Conservation (phyloP, 768 basidiomycete species). For the Suillus subalutaceus region DNA sequence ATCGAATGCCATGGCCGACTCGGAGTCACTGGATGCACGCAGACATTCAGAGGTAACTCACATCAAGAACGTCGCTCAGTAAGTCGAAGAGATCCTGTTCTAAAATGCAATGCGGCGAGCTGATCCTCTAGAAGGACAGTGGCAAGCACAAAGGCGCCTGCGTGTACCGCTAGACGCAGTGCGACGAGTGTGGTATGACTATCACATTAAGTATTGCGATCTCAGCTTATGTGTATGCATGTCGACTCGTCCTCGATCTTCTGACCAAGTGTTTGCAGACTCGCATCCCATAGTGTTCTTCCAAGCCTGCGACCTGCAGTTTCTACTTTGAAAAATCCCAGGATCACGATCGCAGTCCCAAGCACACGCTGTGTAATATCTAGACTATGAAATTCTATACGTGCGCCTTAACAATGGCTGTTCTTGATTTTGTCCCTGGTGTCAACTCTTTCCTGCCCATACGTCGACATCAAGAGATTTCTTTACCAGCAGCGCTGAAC, state of each 20-base stretch:
- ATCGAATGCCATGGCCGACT: conserved; percentile 73
- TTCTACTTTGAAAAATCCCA: neutral
- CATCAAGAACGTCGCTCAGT: conserved; percentile 52
- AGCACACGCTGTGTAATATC: neutral
- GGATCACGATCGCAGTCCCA: neutral
- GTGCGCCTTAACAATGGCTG: no score
- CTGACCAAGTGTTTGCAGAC: neutral
- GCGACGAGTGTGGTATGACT: neutral
- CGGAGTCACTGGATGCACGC: conserved; percentile 58
- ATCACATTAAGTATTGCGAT: neutral
- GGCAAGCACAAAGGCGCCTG: neutral
- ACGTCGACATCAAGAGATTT: no score
- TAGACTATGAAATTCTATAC: neutral
- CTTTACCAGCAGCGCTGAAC: neutral
- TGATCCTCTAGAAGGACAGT: neutral
- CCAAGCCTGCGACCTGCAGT: neutral
- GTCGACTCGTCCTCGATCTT: neutral
- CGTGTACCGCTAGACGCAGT: no score
- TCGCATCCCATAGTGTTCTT: neutral
- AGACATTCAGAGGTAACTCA: conserved; percentile 69
- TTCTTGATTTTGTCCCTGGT: no score
- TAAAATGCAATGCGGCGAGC: neutral
- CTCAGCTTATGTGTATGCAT: neutral
- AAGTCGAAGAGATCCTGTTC: neutral
- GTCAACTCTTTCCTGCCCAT: no score